phyloP scores from a whole-genome alignment of 1,284 basidiomycete genomes.

The Peniophora sp. region DNA sequence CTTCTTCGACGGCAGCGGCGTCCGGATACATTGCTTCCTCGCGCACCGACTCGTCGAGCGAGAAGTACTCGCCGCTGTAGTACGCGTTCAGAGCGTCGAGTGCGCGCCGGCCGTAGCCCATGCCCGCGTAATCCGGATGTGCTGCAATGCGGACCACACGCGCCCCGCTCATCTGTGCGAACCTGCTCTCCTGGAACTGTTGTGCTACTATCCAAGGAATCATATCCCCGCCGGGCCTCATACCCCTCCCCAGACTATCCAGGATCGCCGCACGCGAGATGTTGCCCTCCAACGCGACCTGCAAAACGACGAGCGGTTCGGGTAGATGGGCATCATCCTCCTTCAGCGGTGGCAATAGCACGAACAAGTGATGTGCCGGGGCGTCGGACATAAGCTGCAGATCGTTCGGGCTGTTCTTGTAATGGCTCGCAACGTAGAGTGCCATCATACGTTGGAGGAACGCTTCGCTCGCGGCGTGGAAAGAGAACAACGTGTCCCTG shows the following conservation, averaged over 20 bases:
- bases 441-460: constrained; percentile 99
- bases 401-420: constrained; percentile 99
- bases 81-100: constrained; percentile 83
- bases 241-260: constrained; percentile 76
- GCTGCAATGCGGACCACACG: constrained; percentile 92
- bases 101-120: constrained; percentile 97
- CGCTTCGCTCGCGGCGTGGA: constrained; percentile 92
- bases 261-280: constrained; percentile 85
- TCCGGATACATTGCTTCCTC: constrained; percentile 58
- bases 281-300: constrained; percentile 93
- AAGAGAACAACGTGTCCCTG: constrained; percentile 95
- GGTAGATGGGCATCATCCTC: constrained; percentile 83
- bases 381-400: constrained; percentile 95
- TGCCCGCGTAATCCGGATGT: constrained; percentile 93
- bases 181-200: constrained; percentile 96
- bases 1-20: constrained; percentile 47
- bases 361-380: constrained; percentile 94
- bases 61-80: constrained; percentile 90
- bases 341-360: constrained; percentile 85
- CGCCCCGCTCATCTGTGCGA: constrained; percentile 88
- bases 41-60: constrained; percentile 66
- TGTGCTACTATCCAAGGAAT: constrained; percentile 97
- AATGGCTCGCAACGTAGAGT: constrained; percentile 94
- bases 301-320: constrained; percentile 91
- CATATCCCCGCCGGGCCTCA: constrained; percentile 89